Percentiles rank a stretch among this genome's conserved stretches.
These are phyloP conservation scores for Suhomyces sp. DNA, from an alignment of 805 yeast genomes.

Conservation along the genomic window DNA sequence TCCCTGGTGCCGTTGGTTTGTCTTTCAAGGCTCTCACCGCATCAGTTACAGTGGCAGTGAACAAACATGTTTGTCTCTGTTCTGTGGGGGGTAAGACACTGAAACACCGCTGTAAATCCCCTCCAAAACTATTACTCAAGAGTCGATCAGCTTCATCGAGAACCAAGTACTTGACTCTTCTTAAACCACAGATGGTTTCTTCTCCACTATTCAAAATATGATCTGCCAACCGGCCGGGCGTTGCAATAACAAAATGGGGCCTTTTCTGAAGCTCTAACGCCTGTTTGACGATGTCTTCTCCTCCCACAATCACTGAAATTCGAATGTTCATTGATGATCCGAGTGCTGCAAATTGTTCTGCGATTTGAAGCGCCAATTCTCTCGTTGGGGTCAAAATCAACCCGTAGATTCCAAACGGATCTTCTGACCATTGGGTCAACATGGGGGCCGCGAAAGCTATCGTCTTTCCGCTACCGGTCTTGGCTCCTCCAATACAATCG, in stretches of 20 bases:
- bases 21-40: constrained; percentile 80
- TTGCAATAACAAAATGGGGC: constrained; percentile 95
- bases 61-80: constrained; percentile 81
- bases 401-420: constrained; percentile 92
- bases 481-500: constrained; percentile 97
- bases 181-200: constrained; percentile 77
- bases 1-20: constrained; percentile 54
- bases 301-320: constrained; percentile 88
- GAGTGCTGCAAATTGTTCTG: constrained; percentile 91
- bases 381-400: constrained; percentile 87
- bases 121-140: constrained; percentile 78
- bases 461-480: constrained; percentile 97
- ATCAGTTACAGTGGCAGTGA: constrained; percentile 96
- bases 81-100: constrained; percentile 66
- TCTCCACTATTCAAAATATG: constrained; percentile 86
- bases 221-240: constrained; percentile 95
- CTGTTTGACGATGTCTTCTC: constrained; percentile 90
- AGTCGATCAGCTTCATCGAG: constrained; percentile 96
- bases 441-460: constrained; percentile 98
- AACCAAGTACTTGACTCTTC: constrained; percentile 77
- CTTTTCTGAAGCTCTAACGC: constrained; percentile 74
- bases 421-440: constrained; percentile 91
- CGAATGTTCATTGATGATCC: constrained; percentile 87
- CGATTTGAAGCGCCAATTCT: constrained; percentile 93
- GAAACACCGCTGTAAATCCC: constrained; percentile 74